phyloP scores from a whole-genome alignment of 2,329 filamentous ascomycete species.

The Xylaria sp. region DNA sequence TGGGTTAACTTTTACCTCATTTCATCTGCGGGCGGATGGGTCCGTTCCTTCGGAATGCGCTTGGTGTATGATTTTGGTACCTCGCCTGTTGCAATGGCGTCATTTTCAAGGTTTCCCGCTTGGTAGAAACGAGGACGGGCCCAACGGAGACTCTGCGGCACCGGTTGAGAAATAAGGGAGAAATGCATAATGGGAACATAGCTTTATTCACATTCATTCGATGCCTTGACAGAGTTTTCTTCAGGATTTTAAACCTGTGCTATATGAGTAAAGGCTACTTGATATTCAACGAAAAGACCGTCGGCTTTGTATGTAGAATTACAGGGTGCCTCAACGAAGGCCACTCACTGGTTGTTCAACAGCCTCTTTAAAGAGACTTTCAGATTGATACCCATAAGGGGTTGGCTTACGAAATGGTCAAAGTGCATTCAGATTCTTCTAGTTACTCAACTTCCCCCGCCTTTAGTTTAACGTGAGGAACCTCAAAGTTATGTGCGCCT shows the following conservation, averaged over 20 bases:
- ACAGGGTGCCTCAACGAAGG: slow-evolving; percentile 6
- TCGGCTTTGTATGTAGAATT: slow-evolving; percentile 30
- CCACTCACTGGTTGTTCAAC: neutral
- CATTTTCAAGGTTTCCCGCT: slow-evolving; percentile 3
- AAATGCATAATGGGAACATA: slow-evolving; percentile 25
- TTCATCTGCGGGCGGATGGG: slow-evolving; percentile 7
- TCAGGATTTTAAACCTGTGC: slow-evolving; percentile 40
- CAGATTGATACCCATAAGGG: slow-evolving; percentile 22
- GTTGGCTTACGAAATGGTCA: slow-evolving; percentile 8
- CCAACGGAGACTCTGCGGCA: neutral
- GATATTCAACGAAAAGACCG: slow-evolving; percentile 16
- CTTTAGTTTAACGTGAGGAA: neutral
- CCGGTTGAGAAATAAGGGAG: slow-evolving; percentile 14
- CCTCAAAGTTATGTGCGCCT: neutral
- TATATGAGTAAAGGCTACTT: slow-evolving; percentile 36
- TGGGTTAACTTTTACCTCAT: neutral
- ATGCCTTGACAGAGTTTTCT: slow-evolving; percentile 32
- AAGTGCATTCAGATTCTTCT: slow-evolving; percentile 1
- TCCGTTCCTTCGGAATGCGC: slow-evolving; percentile 9
- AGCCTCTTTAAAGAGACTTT: slow-evolving; percentile 15
- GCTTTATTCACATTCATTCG: slow-evolving; percentile 40
- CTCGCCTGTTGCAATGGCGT: slow-evolving; percentile 10
- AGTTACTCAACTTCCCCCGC: neutral
- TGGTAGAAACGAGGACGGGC: slow-evolving; percentile 10
- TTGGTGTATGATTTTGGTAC: slow-evolving; percentile 16